These are phyloP conservation scores for Colletotrichum tanaceti DNA, from an alignment of 2,329 filamentous ascomycete species.

Conservation along the genomic window DNA sequence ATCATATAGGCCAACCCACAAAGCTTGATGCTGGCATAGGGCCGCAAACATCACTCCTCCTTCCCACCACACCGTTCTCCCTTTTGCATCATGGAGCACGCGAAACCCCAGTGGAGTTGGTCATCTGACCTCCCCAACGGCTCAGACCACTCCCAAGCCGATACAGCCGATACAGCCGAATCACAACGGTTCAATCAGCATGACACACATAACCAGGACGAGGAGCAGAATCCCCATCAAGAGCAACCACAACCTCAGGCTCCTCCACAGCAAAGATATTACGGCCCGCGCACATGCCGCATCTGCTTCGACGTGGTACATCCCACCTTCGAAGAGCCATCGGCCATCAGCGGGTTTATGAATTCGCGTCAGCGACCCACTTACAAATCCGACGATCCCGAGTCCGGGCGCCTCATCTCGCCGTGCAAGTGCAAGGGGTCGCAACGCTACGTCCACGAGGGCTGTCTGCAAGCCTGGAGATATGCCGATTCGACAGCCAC, in stretches of 20 bases:
- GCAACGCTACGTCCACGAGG: slow-evolving; percentile 93
- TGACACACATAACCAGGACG: slow-evolving; percentile 5
- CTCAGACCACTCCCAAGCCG: slow-evolving; percentile 13
- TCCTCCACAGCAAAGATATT: slow-evolving; percentile 58
- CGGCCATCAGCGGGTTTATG: slow-evolving; percentile 38
- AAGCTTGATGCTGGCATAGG: neutral
- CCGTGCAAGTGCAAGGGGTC: slow-evolving; percentile 95
- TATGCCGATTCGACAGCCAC: slow-evolving; percentile 72
- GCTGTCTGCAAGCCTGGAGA: slow-evolving; percentile 86
- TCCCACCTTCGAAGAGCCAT: slow-evolving; percentile 56
- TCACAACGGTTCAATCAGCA: neutral
- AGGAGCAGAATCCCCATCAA: neutral
- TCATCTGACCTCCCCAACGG: slow-evolving; percentile 25
- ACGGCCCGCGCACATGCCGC: slow-evolving; percentile 81
- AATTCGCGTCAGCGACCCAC: slow-evolving; percentile 49
- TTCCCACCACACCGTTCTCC: neutral
- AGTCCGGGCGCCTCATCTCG: slow-evolving; percentile 81
- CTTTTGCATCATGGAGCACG: slow-evolving; percentile 15
- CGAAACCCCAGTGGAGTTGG: slow-evolving; percentile 35
- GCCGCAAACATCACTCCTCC: too few relatives aligned
- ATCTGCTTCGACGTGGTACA: slow-evolving; percentile 83
- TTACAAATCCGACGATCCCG: slow-evolving; percentile 80
- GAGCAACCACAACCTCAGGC: slow-evolving; percentile 14
- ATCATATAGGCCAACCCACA: neutral
- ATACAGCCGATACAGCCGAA: slow-evolving; percentile 16